These are phyloP conservation scores for Podospora conica DNA, from an alignment of 495 filamentous ascomycete genomes.

Conservation along the genomic window DNA sequence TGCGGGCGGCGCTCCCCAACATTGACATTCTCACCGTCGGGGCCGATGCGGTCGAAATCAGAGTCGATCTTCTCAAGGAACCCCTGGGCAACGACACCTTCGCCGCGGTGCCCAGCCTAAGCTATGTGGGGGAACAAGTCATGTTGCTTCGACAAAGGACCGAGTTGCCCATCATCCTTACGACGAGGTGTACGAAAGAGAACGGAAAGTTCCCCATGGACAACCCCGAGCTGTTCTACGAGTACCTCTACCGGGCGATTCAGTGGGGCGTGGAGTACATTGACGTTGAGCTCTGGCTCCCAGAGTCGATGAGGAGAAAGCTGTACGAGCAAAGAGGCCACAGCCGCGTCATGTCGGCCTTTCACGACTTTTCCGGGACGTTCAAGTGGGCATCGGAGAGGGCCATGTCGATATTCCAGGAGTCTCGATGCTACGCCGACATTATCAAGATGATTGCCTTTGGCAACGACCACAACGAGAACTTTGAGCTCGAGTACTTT, in stretches of 20 bases:
- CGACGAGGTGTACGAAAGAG: slow-evolving; percentile 69
- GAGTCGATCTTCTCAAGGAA: slow-evolving; percentile 75
- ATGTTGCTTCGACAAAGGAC: slow-evolving; percentile 77
- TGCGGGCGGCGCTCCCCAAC: slow-evolving; percentile 75
- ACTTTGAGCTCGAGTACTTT: slow-evolving; percentile 85
- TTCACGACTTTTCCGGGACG: slow-evolving; percentile 76
- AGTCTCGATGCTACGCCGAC: slow-evolving; percentile 68
- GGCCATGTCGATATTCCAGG: slow-evolving; percentile 60
- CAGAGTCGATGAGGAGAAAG: slow-evolving; percentile 60
- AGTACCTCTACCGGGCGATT: slow-evolving; percentile 70
- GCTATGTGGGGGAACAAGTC: slow-evolving; percentile 77
- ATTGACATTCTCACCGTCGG: slow-evolving; percentile 80
- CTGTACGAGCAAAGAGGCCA: slow-evolving; percentile 65
- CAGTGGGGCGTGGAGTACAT: slow-evolving; percentile 86
- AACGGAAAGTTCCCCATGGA: slow-evolving; percentile 81
- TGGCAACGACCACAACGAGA: slow-evolving; percentile 69
- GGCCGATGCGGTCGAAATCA: slow-evolving; percentile 74
- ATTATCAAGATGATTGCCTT: slow-evolving; percentile 87
- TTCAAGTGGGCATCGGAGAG: slow-evolving; percentile 74
- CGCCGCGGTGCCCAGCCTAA: slow-evolving; percentile 62
- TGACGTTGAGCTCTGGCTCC: slow-evolving; percentile 80
- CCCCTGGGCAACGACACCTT: slow-evolving; percentile 51
- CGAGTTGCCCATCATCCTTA: slow-evolving; percentile 81
- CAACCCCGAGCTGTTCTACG: slow-evolving; percentile 63
- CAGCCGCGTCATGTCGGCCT: slow-evolving; percentile 78